Percentiles rank a stretch among this genome's conserved stretches.
Conservation (phyloP, 2,329 filamentous ascomycete genomes). For the Phyllosticta citribraziliensis region DNA sequence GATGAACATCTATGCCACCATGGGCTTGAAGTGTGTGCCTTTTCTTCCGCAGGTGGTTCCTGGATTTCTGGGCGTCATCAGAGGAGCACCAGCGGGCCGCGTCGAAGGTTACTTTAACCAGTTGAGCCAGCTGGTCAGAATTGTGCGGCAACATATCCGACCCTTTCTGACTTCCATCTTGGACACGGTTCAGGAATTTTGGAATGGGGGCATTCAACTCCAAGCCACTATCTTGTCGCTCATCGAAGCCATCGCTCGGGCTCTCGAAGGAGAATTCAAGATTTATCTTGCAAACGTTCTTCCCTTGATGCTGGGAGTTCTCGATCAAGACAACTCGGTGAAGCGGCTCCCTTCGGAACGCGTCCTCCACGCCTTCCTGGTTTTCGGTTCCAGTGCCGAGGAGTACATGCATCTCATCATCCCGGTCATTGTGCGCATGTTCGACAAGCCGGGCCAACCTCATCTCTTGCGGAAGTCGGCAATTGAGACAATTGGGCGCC, state of each 20-base stretch:
- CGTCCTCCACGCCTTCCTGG: constrained; percentile 87
- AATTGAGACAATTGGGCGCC: constrained; percentile 88
- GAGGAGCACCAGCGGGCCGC: constrained; percentile 64
- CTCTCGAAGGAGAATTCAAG: constrained; percentile 95
- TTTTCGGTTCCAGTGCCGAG: constrained; percentile 90
- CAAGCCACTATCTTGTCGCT: constrained; percentile 87
- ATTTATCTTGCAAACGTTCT: constrained; percentile 83
- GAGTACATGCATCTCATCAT: constrained; percentile 99
- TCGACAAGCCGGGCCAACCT: constrained; percentile 80
- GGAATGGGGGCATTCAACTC: constrained; percentile 68
- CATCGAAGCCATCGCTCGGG: constrained; percentile 87
- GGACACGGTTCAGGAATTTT: constrained; percentile 78
- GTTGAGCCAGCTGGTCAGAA: constrained; percentile 81
- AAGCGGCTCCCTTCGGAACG: constrained; percentile 77
- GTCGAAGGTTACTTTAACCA: constrained; percentile 98
- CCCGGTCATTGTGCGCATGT: constrained; percentile 86
- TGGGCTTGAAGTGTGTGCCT: constrained; percentile 90
- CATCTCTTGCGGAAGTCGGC: constrained; percentile 71
- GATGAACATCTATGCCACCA: constrained; percentile 96
- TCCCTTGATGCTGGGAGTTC: constrained; percentile 85
- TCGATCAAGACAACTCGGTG: constrained; percentile 72
- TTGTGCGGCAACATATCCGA: constrained; percentile 92
- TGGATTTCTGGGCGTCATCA: constrained; percentile 82
- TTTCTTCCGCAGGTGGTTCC: constrained; percentile 93
- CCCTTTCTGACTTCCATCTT: constrained; percentile 84